Evolutionary conservation across 306 rosid species (phyloP), one percentile per base, ranked within the genome.

Genomic region (Malus sieversii): DNA sequence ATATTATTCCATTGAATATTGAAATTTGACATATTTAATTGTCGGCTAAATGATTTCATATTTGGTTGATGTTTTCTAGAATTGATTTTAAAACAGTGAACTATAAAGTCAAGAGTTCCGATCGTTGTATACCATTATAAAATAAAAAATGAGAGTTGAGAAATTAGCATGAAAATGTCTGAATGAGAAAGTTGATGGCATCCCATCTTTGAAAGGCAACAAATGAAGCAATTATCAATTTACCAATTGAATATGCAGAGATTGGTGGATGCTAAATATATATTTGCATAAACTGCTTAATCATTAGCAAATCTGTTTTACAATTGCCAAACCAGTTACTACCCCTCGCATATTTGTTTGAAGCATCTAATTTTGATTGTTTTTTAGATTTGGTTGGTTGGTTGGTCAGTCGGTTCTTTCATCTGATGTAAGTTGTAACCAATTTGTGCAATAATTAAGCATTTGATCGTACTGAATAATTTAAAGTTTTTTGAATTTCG

Each of bases 381-480:
- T 66, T 74, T 12, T 10, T 78, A 70, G 3, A 66, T 42, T 53
- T 48, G 52, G 81, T 75, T 69, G 62, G 84, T 73, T 69, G 76
- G 73, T 69, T 74, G 67, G 88, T 69, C 62, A 66, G 73, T 51
- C 53, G 86, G 65, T 78, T 70, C 80, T 73, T 75, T 82, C 80
- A 72, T 61, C 67, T 78, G 86, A 82, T 73, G 85, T 77, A 79
- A 79, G 80, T 79, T 73, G 83, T 77, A 82, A 79, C 79, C 64
- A 44, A 72, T 25, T 62, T 81, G 79, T 69, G 10, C 59, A 70
- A 75, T 69, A 29, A 70, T 79, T 25, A 75, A 72, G 77, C 73
- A 15, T 66, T 58, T 60, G 27, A 78, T 63, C 40, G 32, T 64
- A 4, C 19, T 46, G 19, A 46, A 4, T 46, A 46, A 46, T 13